Evolutionary conservation across 352 stramenopile genomes (phyloP).

Genomic region (Pythium dissimile): DNA sequence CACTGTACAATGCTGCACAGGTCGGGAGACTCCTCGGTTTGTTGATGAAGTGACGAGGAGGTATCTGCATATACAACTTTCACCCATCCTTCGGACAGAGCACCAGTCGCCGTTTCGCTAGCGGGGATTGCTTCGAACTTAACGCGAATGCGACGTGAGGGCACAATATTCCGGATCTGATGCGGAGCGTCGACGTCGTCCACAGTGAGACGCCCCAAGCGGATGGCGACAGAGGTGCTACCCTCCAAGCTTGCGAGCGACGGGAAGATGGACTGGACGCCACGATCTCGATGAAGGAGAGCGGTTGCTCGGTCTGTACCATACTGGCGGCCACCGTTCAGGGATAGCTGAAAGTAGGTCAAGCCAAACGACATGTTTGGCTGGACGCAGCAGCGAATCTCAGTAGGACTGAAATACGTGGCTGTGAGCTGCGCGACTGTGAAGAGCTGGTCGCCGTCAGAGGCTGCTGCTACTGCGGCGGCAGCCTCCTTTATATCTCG

Average conservation of each 20-base stretch:
- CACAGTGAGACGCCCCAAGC: constrained; percentile 27
- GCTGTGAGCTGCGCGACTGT: constrained; percentile 44
- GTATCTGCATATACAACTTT: constrained; percentile 35
- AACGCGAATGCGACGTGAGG: constrained; percentile 40
- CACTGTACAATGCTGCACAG: constrained; percentile 32
- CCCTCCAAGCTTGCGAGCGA: constrained; percentile 41
- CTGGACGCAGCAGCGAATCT: constrained; percentile 58
- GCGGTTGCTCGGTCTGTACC: constrained; percentile 32
- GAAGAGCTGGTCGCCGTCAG: neutral
- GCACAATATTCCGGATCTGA: constrained; percentile 43
- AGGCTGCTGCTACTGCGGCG: neutral
- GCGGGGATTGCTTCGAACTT: constrained; percentile 42
- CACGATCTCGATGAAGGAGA: constrained; percentile 49
- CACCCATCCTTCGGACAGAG: constrained; percentile 17
- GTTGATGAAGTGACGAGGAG: neutral
- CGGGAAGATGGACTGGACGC: constrained; percentile 32
- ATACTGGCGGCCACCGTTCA: constrained; percentile 67
- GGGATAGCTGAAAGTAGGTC: constrained; percentile 47
- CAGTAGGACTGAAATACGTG: constrained; percentile 38
- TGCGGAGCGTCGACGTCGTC: constrained; percentile 42
- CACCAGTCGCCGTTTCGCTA: neutral
- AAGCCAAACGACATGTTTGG: constrained; percentile 67
- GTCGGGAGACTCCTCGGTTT: neutral
- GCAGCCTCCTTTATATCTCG: constrained; percentile 22
- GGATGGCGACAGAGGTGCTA: constrained; percentile 28